phyloP scores from a whole-genome alignment of 2,329 filamentous ascomycete species.

The Cladosporium halotolerans region DNA sequence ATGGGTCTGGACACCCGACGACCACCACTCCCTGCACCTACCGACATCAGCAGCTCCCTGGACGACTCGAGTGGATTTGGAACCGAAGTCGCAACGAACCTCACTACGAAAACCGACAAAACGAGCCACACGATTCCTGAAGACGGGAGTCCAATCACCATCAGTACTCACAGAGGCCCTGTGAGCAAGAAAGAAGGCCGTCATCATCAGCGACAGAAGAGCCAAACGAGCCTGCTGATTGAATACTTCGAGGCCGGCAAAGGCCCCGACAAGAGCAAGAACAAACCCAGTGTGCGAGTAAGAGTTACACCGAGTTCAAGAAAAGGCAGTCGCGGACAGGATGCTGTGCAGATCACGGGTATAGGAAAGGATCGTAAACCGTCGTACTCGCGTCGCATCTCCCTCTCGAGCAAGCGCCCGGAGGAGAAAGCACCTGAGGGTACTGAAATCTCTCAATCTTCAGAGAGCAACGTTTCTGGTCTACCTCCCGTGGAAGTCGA shows the following conservation, averaged over 20 bases:
- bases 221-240: constrained; percentile 85
- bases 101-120: constrained; percentile 61
- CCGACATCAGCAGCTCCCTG: constrained; percentile 58
- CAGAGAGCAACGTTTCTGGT: constrained; percentile 68
- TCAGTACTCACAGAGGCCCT: constrained; percentile 65
- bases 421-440: constrained; percentile 28
- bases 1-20: constrained; percentile 42
- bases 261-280: constrained; percentile 52
- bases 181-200: constrained; percentile 38
- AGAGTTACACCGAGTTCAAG: constrained; percentile 69
- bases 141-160: constrained; percentile 86
- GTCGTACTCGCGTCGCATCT: constrained; percentile 62
- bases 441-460: constrained; percentile 61
- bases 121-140: constrained; percentile 76
- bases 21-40: constrained; percentile 68
- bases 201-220: constrained; percentile 51
- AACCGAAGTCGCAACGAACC: constrained; percentile 57
- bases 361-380: constrained; percentile 66
- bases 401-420: constrained; percentile 46
- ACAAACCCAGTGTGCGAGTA: constrained; percentile 75
- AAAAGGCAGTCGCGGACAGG: constrained; percentile 50
- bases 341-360: constrained; percentile 83
- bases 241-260: constrained; percentile 90
- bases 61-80: constrained; percentile 44
- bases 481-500: constrained; percentile 79